These are phyloP conservation scores for Pyrus communis DNA, from an alignment of 306 rosid genomes.

Conservation along the genomic window DNA sequence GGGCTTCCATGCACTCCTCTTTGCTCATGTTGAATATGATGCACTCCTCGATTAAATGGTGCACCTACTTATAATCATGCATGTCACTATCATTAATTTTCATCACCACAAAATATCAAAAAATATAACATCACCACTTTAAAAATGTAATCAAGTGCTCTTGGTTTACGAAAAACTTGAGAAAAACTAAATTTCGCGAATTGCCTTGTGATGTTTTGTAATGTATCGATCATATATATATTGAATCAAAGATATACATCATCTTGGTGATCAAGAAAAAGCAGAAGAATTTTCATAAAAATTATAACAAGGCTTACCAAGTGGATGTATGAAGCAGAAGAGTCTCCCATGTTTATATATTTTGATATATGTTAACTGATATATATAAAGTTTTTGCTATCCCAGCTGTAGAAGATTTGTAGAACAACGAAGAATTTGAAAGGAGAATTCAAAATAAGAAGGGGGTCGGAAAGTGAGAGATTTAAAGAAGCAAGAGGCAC, in stretches of 20 bases:
- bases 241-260: neutral
- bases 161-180: no score
- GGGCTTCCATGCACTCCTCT: constrained; percentile 97
- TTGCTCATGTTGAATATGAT: constrained; percentile 79
- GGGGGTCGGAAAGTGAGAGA: neutral
- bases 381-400: neutral
- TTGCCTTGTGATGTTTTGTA: no score
- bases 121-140: neutral
- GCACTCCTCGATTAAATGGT: constrained; percentile 87
- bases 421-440: neutral
- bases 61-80: constrained; percentile 44
- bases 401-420: neutral
- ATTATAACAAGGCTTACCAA: constrained; percentile 36
- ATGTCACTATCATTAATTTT: neutral
- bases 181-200: no score
- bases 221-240: neutral
- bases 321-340: constrained; percentile 79
- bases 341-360: constrained; percentile 39
- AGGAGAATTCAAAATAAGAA: neutral
- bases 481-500: neutral
- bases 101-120: neutral
- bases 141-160: no score
- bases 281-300: neutral
- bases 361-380: no score
- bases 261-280: neutral